These are phyloP conservation scores for Trichoderma sp. DNA, from an alignment of 2,329 filamentous ascomycete genomes.

Conservation along the genomic window DNA sequence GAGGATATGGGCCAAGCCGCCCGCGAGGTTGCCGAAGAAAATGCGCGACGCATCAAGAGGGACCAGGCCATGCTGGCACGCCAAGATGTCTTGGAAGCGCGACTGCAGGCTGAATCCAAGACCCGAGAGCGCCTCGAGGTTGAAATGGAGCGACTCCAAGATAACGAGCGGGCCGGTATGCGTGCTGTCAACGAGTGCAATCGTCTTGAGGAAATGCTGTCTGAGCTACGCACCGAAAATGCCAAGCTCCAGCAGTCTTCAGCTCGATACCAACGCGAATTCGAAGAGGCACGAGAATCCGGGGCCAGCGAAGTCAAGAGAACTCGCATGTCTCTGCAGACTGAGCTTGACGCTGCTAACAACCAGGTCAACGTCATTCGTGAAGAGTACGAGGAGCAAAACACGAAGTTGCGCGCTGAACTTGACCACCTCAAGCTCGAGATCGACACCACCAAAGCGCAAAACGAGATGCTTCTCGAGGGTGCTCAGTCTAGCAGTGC, in stretches of 20 bases:
- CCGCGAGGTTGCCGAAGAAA: constrained; percentile 77
- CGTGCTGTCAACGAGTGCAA: constrained; percentile 60
- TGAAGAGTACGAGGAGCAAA: constrained; percentile 76
- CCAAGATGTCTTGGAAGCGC: constrained; percentile 74
- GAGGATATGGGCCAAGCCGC: constrained; percentile 80
- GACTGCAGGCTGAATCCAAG: constrained; percentile 70
- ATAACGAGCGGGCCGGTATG: constrained; percentile 62
- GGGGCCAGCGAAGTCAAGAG: constrained; percentile 78
- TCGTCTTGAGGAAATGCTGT: constrained; percentile 53
- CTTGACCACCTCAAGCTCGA: constrained; percentile 76
- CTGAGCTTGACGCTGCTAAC: constrained; percentile 78
- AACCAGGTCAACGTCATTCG: constrained; percentile 81
- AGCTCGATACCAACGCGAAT: constrained; percentile 72
- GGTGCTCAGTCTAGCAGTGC: constrained; percentile 70
- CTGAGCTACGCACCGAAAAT: constrained; percentile 63
- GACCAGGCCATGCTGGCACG: constrained; percentile 76
- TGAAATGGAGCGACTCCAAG: constrained; percentile 63
- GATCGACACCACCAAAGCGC: constrained; percentile 74
- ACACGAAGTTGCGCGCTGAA: constrained; percentile 67
- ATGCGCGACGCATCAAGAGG: constrained; percentile 71
- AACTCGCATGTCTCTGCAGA: constrained; percentile 72
- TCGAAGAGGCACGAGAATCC: constrained; percentile 77
- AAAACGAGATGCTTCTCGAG: constrained; percentile 79
- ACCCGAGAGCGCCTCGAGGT: constrained; percentile 64
- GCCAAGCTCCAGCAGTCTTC: constrained; percentile 67